Evolutionary conservation across 331 rosid genomes (phyloP), one percentile per base, ranked within the genome.

Genomic region (Prunus yedoensis): DNA sequence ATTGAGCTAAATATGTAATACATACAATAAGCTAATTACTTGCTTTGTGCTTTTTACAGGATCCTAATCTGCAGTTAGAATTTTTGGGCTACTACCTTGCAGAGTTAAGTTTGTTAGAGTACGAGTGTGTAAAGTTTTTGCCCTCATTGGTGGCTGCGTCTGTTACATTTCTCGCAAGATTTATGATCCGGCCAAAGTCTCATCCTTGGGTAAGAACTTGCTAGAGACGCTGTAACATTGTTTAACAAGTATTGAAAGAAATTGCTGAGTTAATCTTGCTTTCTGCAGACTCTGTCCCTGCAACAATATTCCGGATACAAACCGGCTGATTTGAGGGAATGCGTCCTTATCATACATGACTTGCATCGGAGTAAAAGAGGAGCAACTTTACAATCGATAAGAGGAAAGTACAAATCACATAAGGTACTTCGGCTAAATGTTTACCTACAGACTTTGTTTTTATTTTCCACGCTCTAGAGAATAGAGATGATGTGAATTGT

Each of bases 131-230:
- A 0, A 90, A 87, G 77, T 90, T 84, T 79, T 75, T 90, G 82
- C 97, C 99, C 68, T 94, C 99, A 60, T 66, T 90, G 89, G 88
- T 94, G 61, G 99, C 99, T 0, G 92, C 97, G 0, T 92, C 97
- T 0, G 95, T 86, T 20, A 75, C 87, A 16, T 94, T 87, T 87
- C 87, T 92, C 5, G 85, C 99, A 1, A 89, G 90, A 69, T 94
- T 89, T 69, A 90, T 92, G 18, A 46, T 88, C 68, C 78, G 45
- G 28, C 84, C 96, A 3, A 89, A 82, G 75, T 67, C 41, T 11
- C 84, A 81, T 76, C 99, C 99, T 56, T 94, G 99, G 99, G 99
- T 94, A 87, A 74, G 83, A 16, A 10, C 32, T 62, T 57, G 20
- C 69, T 64, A 27, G 41, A 47, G 53, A 56, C 41, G 51, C 41